Conservation (phyloP, 305 asterid genomes). For the Fraxinus angustifolia region DNA sequence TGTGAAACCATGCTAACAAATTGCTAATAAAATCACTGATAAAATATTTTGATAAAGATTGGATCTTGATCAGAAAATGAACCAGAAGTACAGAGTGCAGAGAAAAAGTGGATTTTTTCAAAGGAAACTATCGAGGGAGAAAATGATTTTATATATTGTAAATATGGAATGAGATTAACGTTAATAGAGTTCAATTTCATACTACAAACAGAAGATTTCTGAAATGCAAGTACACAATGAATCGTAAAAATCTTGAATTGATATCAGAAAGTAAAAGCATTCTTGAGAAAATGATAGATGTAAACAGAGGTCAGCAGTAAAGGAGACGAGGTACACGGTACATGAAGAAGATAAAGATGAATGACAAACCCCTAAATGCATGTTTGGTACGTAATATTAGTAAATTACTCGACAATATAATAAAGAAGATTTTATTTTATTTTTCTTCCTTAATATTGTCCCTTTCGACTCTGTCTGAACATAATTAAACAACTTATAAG, state of each 20-base stretch:
- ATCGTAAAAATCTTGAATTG: slow-evolving; percentile 11
- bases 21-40: neutral
- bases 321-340: neutral
- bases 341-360: neutral
- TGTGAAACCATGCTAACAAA: slow-evolving; percentile 55
- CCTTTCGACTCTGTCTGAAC: neutral
- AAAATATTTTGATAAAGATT: neutral
- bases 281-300: neutral
- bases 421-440: neutral
- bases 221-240: slow-evolving; percentile 23
- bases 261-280: slow-evolving; percentile 2
- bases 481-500: slow-evolving; percentile 20
- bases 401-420: neutral
- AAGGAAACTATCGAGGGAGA: neutral
- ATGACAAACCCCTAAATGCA: neutral
- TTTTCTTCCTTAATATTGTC: neutral
- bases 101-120: neutral
- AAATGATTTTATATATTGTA: neutral
- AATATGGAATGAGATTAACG: neutral
- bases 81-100: neutral
- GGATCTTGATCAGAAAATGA: slow-evolving; percentile 19
- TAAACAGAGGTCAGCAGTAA: neutral
- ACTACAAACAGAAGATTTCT: neutral
- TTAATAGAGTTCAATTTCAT: neutral
- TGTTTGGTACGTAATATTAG: neutral